A percentile compares a stretch with the other conserved stretches of the same genome.
Conservation (phyloP, 106 monocot species). For the Cymbidium sinense region DNA sequence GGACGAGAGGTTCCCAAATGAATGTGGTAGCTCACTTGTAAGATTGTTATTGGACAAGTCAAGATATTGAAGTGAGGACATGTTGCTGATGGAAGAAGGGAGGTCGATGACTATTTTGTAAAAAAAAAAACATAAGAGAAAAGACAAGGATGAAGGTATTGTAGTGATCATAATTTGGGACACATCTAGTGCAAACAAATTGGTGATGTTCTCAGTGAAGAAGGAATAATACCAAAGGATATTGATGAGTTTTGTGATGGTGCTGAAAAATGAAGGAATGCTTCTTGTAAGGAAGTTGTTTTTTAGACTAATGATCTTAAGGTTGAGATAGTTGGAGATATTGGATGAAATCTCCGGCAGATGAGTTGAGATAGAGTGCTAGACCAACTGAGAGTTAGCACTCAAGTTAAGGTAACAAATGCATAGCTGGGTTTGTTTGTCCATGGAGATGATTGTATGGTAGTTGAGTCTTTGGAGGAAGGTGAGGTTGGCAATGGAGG, state of each 20-base stretch:
- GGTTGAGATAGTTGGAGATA: constrained; percentile 3
- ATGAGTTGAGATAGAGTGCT: constrained; percentile 7
- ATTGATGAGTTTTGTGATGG: constrained; percentile 1
- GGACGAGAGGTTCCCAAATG: constrained; percentile 22
- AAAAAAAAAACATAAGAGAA: background rate
- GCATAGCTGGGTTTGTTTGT: constrained; percentile 5
- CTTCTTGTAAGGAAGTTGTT: constrained; percentile 15
- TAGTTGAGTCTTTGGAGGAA: constrained; percentile 25
- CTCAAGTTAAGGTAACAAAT: constrained; percentile 17
- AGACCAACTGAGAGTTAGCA: constrained; percentile 11
- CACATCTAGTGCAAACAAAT: background rate
- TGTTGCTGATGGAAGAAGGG: background rate
- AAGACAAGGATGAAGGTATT: constrained; percentile 4
- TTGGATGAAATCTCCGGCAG: constrained; percentile 21
- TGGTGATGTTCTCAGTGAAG: background rate
- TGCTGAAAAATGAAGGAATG: constrained; percentile 19
- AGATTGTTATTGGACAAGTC: background rate
- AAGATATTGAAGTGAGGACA: background rate
- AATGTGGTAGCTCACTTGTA: background rate
- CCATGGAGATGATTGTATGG: constrained; percentile 18
- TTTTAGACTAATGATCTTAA: constrained; percentile 10
- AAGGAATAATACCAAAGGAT: constrained; percentile 19
- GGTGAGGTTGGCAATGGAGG: constrained; percentile 32
- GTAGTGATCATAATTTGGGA: background rate
- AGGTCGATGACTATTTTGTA: background rate